phyloP scores from a whole-genome alignment of 1,139 yeast species.

The Diutina scorzettiae region DNA sequence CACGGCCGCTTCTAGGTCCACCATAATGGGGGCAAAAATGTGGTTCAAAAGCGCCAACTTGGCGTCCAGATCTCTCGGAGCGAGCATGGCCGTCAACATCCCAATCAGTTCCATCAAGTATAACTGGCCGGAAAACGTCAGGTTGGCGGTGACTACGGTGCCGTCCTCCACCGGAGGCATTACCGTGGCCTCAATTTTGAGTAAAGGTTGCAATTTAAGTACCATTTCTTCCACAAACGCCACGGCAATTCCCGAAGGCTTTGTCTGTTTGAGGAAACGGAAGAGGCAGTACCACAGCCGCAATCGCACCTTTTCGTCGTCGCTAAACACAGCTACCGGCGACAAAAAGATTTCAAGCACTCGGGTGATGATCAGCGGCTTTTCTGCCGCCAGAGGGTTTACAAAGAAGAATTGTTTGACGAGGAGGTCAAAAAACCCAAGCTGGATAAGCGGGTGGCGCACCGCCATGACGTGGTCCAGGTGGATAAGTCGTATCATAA shows the following conservation, averaged over 20 bases:
- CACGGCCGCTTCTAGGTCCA: constrained; percentile 57
- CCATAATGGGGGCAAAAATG: constrained; percentile 68
- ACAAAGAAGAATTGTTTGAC: constrained; percentile 41
- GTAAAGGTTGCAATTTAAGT: constrained; percentile 33
- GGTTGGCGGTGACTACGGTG: constrained; percentile 43
- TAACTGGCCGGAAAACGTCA: constrained; percentile 57
- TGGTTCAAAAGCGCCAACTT: constrained; percentile 36
- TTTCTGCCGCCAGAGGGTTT: neutral
- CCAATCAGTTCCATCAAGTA: constrained; percentile 79
- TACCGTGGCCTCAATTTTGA: constrained; percentile 47
- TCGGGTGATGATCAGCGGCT: constrained; percentile 5
- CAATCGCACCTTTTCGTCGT: constrained; percentile 57
- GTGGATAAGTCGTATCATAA: constrained; percentile 53
- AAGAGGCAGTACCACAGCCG: constrained; percentile 88
- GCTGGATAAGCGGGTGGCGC: constrained; percentile 67
- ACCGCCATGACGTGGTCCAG: constrained; percentile 29
- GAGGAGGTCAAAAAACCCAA: constrained; percentile 72
- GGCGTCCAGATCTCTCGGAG: constrained; percentile 21
- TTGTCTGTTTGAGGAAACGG: constrained; percentile 68
- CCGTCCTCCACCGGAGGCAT: constrained; percentile 42
- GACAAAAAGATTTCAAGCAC: constrained; percentile 53
- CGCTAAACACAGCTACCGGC: constrained; percentile 41
- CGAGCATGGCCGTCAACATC: constrained; percentile 40
- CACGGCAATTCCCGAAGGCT: constrained; percentile 40
- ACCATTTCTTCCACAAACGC: constrained; percentile 24